Base-by-base conservation (phyloP, 1,284 basidiomycete genomes). In the Earliella scabrosa region DNA sequence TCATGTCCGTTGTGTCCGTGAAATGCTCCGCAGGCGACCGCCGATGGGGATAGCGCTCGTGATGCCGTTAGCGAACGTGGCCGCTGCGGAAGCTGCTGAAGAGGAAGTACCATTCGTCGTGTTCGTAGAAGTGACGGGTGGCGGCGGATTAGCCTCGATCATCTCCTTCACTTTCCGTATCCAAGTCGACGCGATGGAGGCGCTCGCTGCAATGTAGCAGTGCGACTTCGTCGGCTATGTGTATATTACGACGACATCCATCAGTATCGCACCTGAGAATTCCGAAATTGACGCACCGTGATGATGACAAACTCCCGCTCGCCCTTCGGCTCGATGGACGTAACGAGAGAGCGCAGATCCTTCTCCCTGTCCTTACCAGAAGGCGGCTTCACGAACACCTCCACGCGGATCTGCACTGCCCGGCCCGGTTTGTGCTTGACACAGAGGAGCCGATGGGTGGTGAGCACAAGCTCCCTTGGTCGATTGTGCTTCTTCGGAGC, bases 221-320 rank as follows among this genome's bases (percentile, higher is more conserved):
- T 81, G 79, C 18, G 80, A 80, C 66, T 82, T 86, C 14, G 77
- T 73, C 32, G 79, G 74, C 85, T 87, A 59, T 13, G 56, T 11
- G 34, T 18, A 34, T 36, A 49, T n/a, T n/a, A n/a, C n/a, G 27
- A 46, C 50, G 39, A 39, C 21, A 16, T 45, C 34, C 50, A 39
- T 44, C 52, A 38, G 16, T 11, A 46, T 14, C 18, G 23, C 39
- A 13, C 4, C 20, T 29, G 34, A 36, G 46, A 61, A 32, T 39
- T 46, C 45, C 38, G 13, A 31, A 35, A 40, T 31, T 7, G 38
- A 75, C 77, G 64, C 57, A 88, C 86, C 47, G 85, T 85, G 65
- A 86, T 68, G 35, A 88, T 75, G n/a, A 82, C 79, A 67, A 88
- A 86, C 65, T 85, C 83, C 38, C 80, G 73, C 49, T 83, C 83